A percentile compares a stretch with the other conserved stretches of the same genome.
phyloP scores from a whole-genome alignment of 2,329 filamentous ascomycete species.

The Botrytis deweyae region DNA sequence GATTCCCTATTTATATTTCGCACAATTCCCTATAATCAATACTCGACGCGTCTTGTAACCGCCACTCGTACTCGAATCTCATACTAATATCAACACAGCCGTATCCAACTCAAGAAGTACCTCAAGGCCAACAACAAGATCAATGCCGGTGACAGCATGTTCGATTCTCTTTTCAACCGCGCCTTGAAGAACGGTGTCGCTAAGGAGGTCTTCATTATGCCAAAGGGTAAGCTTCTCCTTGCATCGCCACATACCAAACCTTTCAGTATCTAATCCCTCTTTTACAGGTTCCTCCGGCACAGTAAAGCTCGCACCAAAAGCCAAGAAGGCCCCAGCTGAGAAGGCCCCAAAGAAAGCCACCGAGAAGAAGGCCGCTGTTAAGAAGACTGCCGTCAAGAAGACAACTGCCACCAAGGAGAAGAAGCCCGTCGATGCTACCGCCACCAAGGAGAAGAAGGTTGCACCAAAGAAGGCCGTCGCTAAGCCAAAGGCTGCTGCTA shows the following conservation, averaged over 20 bases:
- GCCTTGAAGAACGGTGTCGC: constrained; percentile 67
- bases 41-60: constrained; percentile 32
- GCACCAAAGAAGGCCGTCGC: constrained; percentile 27
- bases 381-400: constrained; percentile 40
- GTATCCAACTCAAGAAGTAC: constrained; percentile 74
- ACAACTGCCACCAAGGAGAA: constrained; percentile 48
- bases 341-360: constrained; percentile 39
- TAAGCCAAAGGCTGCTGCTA: constrained; percentile 41
- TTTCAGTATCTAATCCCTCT: constrained; percentile 32
- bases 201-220: constrained; percentile 66
- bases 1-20: constrained; percentile 14
- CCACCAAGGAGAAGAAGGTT: constrained; percentile 21
- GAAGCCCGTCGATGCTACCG: constrained; percentile 28
- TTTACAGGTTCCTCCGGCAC: constrained; percentile 63
- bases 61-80: neutral
- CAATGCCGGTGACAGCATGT: constrained; percentile 54
- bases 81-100: constrained; percentile 41
- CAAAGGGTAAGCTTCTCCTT: constrained; percentile 61
- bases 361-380: constrained; percentile 43
- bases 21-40: constrained; percentile 7
- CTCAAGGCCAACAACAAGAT: constrained; percentile 70
- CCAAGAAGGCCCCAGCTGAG: constrained; percentile 29
- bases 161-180: constrained; percentile 69
- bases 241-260: neutral
- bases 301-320: constrained; percentile 58